Percentiles rank a stretch among this genome's conserved stretches.
Evolutionary conservation across 2,329 filamentous ascomycete species (phyloP).

Genomic region (Cladosporium sp.): DNA sequence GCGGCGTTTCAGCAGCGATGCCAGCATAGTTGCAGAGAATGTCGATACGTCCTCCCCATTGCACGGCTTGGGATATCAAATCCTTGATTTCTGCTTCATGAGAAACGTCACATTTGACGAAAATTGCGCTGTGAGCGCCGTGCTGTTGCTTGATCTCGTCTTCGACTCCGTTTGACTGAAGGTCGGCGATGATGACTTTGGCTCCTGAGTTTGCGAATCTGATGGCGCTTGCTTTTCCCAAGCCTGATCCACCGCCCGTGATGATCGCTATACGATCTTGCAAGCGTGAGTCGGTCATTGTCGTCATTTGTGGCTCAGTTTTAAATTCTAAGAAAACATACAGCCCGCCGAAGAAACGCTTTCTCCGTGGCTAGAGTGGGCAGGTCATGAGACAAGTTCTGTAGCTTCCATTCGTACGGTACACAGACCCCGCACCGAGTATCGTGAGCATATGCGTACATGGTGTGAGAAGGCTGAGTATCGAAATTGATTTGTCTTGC

Average conservation of each 20-base stretch:
- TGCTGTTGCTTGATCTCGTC: constrained; percentile 20
- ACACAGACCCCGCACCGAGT: not conserved
- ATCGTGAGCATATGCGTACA: not conserved
- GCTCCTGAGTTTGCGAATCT: constrained; percentile 25
- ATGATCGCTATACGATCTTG: constrained; percentile 26
- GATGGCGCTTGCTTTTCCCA: constrained; percentile 26
- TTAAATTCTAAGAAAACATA: too few relatives aligned
- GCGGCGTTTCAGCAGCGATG: constrained; percentile 15
- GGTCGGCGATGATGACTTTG: constrained; percentile 24
- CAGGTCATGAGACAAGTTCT: too few relatives aligned
- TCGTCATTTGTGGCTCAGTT: not conserved
- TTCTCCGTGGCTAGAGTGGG: too few relatives aligned
- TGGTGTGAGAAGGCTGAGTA: not conserved
- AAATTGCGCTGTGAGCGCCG: constrained; percentile 20
- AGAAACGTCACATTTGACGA: constrained; percentile 24
- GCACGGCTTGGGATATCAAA: constrained; percentile 20
- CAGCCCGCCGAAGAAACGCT: too few relatives aligned
- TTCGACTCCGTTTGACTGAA: constrained; percentile 20
- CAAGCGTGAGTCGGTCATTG: constrained; percentile 15
- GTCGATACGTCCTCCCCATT: constrained; percentile 26
- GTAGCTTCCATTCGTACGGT: too few relatives aligned
- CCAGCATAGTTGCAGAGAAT: constrained; percentile 26
- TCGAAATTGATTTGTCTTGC: too few relatives aligned
- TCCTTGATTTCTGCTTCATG: constrained; percentile 22
- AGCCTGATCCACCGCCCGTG: constrained; percentile 25